Conservation (phyloP, 2,329 filamentous ascomycete genomes). For the Penicillium brasilianum region DNA sequence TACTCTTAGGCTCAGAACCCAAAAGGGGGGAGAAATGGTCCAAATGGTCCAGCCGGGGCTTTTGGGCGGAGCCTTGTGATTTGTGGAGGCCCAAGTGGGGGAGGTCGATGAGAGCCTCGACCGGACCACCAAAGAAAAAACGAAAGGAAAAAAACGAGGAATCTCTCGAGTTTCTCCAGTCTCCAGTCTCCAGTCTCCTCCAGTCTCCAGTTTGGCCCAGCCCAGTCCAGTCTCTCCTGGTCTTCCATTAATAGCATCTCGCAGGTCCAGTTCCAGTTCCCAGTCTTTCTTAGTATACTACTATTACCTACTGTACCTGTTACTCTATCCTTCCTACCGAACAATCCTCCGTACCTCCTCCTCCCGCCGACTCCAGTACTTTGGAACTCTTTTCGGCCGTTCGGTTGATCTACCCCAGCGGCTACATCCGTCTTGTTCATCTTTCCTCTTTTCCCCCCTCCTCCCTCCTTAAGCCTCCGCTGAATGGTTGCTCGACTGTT, state of each 20-base stretch:
- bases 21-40: not conserved
- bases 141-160: not conserved
- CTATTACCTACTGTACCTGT: not conserved
- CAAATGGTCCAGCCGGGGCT: constrained; percentile 8
- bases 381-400: not conserved
- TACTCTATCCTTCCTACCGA: not conserved
- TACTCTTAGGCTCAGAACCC: too few species aligned
- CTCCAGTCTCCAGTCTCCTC: not conserved
- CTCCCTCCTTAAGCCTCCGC: constrained; percentile 1
- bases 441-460: constrained; percentile 16
- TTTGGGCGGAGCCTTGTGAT: constrained; percentile 16
- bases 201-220: constrained; percentile 7
- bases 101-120: constrained; percentile 32
- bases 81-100: constrained; percentile 25
- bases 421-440: constrained; percentile 27
- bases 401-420: constrained; percentile 19
- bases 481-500: not conserved
- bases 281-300: not conserved
- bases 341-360: not conserved
- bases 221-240: not conserved
- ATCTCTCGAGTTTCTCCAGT: not conserved
- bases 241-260: constrained; percentile 21
- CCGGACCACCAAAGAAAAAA: constrained; percentile 19
- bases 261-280: not conserved
- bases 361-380: not conserved